These are phyloP conservation scores for Candida albicans DNA, from an alignment of 1,139 yeast genomes.

Conservation along the genomic window DNA sequence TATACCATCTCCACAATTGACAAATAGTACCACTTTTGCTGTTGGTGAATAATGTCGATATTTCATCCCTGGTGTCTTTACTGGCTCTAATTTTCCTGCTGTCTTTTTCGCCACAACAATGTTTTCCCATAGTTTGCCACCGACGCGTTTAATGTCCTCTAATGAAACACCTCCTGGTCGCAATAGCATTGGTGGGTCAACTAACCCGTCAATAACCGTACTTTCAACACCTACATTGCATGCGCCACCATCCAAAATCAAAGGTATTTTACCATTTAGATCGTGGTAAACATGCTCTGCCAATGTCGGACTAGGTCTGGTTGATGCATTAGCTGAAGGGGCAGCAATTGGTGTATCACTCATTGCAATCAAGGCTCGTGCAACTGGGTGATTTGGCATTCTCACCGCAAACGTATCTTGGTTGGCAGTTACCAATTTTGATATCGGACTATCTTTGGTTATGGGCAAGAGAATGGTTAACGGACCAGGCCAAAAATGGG, in stretches of 20 bases:
- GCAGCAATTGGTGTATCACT: constrained; percentile 93
- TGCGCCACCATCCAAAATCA: constrained; percentile 86
- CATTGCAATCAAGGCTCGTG: constrained; percentile 85
- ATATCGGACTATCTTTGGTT: constrained; percentile 51
- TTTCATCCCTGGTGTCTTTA: constrained; percentile 97
- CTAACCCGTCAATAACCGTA: constrained; percentile 89
- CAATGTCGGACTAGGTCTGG: constrained; percentile 88
- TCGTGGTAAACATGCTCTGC: constrained; percentile 87
- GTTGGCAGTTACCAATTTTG: constrained; percentile 76
- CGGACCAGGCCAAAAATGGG: constrained; percentile 94
- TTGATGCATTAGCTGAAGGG: constrained; percentile 95
- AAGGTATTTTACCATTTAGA: constrained; percentile 75
- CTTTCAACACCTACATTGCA: constrained; percentile 92
- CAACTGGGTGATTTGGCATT: constrained; percentile 83
- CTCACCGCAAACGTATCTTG: constrained; percentile 91
- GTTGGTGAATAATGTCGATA: constrained; percentile 92
- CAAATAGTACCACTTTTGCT: constrained; percentile 76
- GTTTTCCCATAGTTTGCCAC: constrained; percentile 66
- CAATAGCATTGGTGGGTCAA: constrained; percentile 78
- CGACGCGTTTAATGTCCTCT: constrained; percentile 64
- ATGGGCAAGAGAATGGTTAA: constrained; percentile 81
- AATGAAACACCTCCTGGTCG: constrained; percentile 93
- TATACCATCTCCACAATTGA: constrained; percentile 48
- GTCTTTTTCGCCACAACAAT: constrained; percentile 64
- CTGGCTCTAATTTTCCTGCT: constrained; percentile 67